Evolutionary conservation across 2,329 filamentous ascomycete species (phyloP).

Genomic region (Cercospora beticola): DNA sequence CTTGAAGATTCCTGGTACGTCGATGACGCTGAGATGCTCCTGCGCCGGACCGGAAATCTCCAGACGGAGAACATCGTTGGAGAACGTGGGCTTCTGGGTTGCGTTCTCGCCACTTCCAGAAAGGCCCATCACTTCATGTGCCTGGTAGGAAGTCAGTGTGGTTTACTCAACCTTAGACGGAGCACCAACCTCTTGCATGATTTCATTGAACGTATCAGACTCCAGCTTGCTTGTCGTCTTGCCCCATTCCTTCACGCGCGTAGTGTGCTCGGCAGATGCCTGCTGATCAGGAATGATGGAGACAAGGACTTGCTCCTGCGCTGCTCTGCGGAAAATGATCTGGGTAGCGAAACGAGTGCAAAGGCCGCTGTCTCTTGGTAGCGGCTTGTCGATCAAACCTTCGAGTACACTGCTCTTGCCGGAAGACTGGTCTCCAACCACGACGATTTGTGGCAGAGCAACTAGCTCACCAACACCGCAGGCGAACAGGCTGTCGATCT

Average conservation of each 20-base stretch:
- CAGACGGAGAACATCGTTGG: slow-evolving; percentile 34
- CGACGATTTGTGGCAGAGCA: slow-evolving; percentile 45
- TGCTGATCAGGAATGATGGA: slow-evolving; percentile 28
- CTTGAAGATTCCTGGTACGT: slow-evolving; percentile 38
- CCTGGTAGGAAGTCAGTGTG: not conserved
- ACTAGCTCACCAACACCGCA: slow-evolving; percentile 44
- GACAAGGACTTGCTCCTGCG: slow-evolving; percentile 10
- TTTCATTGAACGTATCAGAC: slow-evolving; percentile 23
- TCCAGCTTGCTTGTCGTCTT: slow-evolving; percentile 16
- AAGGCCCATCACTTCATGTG: not conserved
- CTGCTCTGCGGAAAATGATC: slow-evolving; percentile 30
- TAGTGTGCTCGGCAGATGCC: not conserved
- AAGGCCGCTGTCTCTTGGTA: slow-evolving; percentile 54
- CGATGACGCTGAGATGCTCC: slow-evolving; percentile 35
- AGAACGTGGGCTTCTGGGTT: slow-evolving; percentile 27
- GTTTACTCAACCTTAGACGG: slow-evolving; percentile 19
- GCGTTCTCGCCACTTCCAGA: not conserved
- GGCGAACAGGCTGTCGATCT: slow-evolving; percentile 54
- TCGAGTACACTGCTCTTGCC: slow-evolving; percentile 65
- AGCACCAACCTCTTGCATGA: slow-evolving; percentile 30
- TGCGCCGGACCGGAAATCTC: slow-evolving; percentile 34
- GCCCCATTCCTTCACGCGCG: slow-evolving; percentile 11
- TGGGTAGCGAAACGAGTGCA: slow-evolving; percentile 52
- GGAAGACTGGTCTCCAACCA: slow-evolving; percentile 61
- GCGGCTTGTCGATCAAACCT: slow-evolving; percentile 57